Evolutionary conservation across 805 yeast genomes (phyloP), one percentile per base, ranked within the genome.

Genomic region (Schizosaccharomyces lindneri): DNA sequence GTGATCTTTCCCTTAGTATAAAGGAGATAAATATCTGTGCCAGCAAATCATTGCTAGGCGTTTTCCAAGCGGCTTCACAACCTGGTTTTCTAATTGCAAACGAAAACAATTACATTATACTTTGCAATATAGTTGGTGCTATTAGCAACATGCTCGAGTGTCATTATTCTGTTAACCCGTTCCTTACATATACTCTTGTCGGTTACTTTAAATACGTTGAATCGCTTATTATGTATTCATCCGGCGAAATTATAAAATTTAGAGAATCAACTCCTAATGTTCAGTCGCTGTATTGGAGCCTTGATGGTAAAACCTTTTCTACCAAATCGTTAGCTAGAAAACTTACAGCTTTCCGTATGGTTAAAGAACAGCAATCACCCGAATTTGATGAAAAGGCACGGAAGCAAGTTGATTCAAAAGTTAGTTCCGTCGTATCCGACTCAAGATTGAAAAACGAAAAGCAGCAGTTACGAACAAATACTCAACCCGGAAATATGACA

Each of bases 1-100:
- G 63, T 60, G 70, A 71, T 60, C 59, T 70, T 17, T 67, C 72
- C 15, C 71, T 69, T 3, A 67, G 65, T 60, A 61, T 70, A 6
- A 48, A 65, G 6, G 64, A 66, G 59, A 64, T 71, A n/a, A 65
- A 70, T 3, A 66, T 66, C 27, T 61, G 64, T 1, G 66, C 72
- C 1, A 64, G 72, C 24, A 62, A 68, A 13, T 62, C 65, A 21
- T 57, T 71, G 29, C 61, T 71, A 55, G 67, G 69, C 39, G 62
- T 70, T 15, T 63, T 68, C 36, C 48, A 61, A 1, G 60, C 63
- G 4, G 55, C 69, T 39, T 62, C 68, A 9, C 55, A 65, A 4
- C 68, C 68, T 6, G 60, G 66, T 15, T 66, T 65, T 59, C 55
- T 66, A 61, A 43, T 66, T 43, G 65, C 67, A 17, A 64, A 64